Conservation (phyloP, 1,139 yeast genomes). For the Lodderomyces beijingensis region DNA sequence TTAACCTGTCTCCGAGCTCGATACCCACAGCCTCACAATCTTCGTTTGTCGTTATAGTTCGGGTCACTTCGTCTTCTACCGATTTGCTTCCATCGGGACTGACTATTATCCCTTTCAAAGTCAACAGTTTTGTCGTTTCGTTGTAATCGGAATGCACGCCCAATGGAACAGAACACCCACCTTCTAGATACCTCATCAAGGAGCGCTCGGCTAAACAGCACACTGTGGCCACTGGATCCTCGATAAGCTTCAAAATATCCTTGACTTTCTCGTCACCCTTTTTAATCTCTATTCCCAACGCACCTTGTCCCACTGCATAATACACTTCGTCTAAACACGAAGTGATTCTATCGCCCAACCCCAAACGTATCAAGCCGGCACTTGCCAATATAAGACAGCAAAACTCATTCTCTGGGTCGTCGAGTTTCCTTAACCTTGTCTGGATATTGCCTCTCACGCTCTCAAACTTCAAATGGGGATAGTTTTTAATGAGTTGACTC, state of each 20-base stretch:
- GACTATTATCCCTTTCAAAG: slow-evolving; percentile 71
- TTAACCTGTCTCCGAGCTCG: slow-evolving; percentile 62
- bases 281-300: slow-evolving; percentile 86
- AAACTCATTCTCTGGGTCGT: slow-evolving; percentile 62
- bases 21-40: slow-evolving; percentile 75
- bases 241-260: slow-evolving; percentile 57
- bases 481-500: slow-evolving; percentile 50
- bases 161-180: slow-evolving; percentile 97
- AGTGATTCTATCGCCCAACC: slow-evolving; percentile 68
- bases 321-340: slow-evolving; percentile 75
- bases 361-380: slow-evolving; percentile 81
- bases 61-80: slow-evolving; percentile 52
- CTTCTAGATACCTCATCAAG: slow-evolving; percentile 83
- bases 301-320: slow-evolving; percentile 98
- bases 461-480: slow-evolving; percentile 48
- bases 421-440: slow-evolving; percentile 77
- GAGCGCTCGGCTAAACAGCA: slow-evolving; percentile 91
- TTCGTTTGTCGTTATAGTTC: slow-evolving; percentile 25
- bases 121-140: slow-evolving; percentile 35
- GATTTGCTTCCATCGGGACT: slow-evolving; percentile 74
- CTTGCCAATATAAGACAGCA: slow-evolving; percentile 84
- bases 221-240: slow-evolving; percentile 62
- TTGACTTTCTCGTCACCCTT: slow-evolving; percentile 57
- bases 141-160: slow-evolving; percentile 73
- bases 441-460: slow-evolving; percentile 86